A percentile compares a stretch with the other conserved stretches of the same genome.
Conservation (phyloP, 441 rosid genomes). For the Aquilaria agallochum region DNA sequence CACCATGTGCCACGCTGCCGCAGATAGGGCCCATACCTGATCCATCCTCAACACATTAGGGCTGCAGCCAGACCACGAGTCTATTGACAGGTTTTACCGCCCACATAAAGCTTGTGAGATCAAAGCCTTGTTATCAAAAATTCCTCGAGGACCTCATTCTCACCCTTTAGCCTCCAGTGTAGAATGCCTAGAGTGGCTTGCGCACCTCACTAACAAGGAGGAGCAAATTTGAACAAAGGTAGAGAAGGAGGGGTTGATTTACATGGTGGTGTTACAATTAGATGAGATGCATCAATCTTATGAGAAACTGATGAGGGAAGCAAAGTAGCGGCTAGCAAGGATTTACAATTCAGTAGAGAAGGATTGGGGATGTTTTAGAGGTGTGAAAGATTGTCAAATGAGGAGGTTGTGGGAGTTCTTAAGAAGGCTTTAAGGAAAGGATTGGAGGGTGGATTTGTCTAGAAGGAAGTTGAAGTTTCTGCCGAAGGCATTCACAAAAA, state of each 20-base stretch:
- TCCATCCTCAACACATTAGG: constrained; percentile 72
- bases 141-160: constrained; percentile 71
- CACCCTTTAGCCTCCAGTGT: constrained; percentile 41
- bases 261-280: constrained; percentile 49
- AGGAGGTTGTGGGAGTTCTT: constrained; percentile 58
- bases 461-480: constrained; percentile 46
- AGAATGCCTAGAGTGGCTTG: constrained; percentile 50
- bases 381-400: constrained; percentile 37
- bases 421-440: constrained; percentile 43
- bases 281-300: constrained; percentile 77
- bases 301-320: constrained; percentile 67
- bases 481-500: constrained; percentile 56
- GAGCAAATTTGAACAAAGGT: constrained; percentile 45
- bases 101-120: constrained; percentile 47
- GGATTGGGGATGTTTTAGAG: constrained; percentile 21
- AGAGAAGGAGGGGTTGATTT: constrained; percentile 47
- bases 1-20: constrained; percentile 64
- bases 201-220: constrained; percentile 52
- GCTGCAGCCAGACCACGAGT: constrained; percentile 88
- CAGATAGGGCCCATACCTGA: constrained; percentile 76
- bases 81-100: constrained; percentile 50
- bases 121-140: constrained; percentile 47
- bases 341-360: constrained; percentile 58
- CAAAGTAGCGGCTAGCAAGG: constrained; percentile 60
- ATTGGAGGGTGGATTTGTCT: constrained; percentile 65